Percentiles rank a stretch among this genome's conserved stretches.
These are phyloP conservation scores for Pseudocercospora fijiensis DNA, from an alignment of 2,329 filamentous ascomycete species.

Conservation along the genomic window DNA sequence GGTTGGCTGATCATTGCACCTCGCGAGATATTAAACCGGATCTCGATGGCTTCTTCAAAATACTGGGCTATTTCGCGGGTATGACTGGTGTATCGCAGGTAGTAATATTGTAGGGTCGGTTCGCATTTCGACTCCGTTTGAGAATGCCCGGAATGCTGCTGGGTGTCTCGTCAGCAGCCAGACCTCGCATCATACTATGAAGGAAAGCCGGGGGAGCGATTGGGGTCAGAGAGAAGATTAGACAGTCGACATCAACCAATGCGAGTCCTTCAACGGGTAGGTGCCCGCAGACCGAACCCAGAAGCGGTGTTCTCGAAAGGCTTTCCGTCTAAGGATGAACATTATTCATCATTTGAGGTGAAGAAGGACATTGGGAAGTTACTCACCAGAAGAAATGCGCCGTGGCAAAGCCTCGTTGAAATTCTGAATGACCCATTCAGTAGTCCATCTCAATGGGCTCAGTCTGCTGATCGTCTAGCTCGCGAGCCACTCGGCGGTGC, in stretches of 20 bases:
- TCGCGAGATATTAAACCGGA: not conserved
- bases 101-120: no score
- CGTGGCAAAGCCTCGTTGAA: not conserved
- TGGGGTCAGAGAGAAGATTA: slow-evolving; percentile 41
- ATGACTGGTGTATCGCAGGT: no score
- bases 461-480: slow-evolving; percentile 45
- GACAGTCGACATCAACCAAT: slow-evolving; percentile 34
- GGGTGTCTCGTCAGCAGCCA: not conserved
- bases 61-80: not conserved
- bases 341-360: slow-evolving; percentile 39
- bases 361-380: not conserved
- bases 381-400: not conserved
- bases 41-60: not conserved
- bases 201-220: not conserved
- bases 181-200: not conserved
- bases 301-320: slow-evolving; percentile 20
- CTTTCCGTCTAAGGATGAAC: slow-evolving; percentile 44
- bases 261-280: slow-evolving; percentile 29
- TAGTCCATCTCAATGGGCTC: slow-evolving; percentile 51
- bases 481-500: slow-evolving; percentile 46
- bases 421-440: slow-evolving; percentile 26
- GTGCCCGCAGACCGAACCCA: slow-evolving; percentile 32
- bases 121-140: no score
- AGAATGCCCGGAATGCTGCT: not conserved
- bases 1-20: not conserved